Base-by-base conservation (phyloP, 352 stramenopile species). In the Blastocystis sp. region DNA sequence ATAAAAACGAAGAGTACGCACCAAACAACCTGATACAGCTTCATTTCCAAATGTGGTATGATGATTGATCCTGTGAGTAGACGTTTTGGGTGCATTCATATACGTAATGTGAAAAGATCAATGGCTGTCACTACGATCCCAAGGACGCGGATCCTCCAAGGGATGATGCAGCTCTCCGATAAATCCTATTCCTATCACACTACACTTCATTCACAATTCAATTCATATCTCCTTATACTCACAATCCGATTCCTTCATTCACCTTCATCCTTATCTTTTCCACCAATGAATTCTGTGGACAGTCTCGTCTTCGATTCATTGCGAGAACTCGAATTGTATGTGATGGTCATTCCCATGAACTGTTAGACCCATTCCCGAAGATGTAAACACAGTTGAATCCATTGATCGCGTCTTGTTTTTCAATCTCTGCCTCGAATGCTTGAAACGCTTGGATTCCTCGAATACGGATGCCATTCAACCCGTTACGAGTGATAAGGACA, bases 391-490 rank as follows among this genome's bases (percentile, higher is more conserved):
- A 8, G 21, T 81, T 1, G 69, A 81, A 29, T 42, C 27, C 18
- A 65, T 81, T 14, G 69, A 81, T 81, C 42, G 69, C 36, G 69
- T 81, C 9, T 81, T 81, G 44, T 81, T 81, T 51, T 81, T 81
- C 48, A 81, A 81, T 64, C 53, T 81, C n/a, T 81, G 69, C 40
- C 9, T 81, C 16, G 44, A 81, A 46, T 81, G 69, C n/a, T 24
- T 81, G 21, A 63, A 40, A 21, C 24, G 61, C 7, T 27, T 81
- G 18, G 27, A 54, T 49, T 29, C 18, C 7, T 21, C 9, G 16
- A 32, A 63, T 29, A 7, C 63, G 24, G 69, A 63, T 24, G 27
- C n/a, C 21, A 21, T 57, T 49, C 27, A 32, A 18, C 63, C 63
- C 38, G 27, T 81, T 32, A 24, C 29, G 16, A 42, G 29, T 40